phyloP scores from a whole-genome alignment of 257 asterid species.

The Thymus quinquecostatus region DNA sequence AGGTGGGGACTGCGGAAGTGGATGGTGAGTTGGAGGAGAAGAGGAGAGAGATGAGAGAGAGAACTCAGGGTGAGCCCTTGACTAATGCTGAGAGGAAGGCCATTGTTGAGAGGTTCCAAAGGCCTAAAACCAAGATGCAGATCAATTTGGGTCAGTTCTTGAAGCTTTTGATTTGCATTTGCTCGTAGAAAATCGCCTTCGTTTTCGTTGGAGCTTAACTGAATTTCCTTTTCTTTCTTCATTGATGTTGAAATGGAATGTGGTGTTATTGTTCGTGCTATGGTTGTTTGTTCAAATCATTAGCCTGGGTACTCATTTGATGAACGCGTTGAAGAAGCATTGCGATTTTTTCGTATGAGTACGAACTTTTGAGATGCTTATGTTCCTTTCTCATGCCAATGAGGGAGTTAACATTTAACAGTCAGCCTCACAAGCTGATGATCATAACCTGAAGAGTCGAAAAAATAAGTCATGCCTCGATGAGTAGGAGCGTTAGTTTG shows the following conservation, averaged over 20 bases:
- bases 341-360: background rate
- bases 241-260: background rate
- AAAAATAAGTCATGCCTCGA: background rate
- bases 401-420: background rate
- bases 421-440: background rate
- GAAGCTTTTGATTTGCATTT: constrained; percentile 1
- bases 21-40: constrained; percentile 75
- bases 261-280: background rate
- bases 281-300: too few species aligned
- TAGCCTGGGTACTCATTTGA: background rate
- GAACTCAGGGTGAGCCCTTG: constrained; percentile 71
- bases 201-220: background rate
- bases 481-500: background rate
- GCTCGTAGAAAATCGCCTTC: background rate
- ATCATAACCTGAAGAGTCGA: background rate
- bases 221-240: background rate
- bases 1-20: constrained; percentile 50
- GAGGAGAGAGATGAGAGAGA: constrained; percentile 58
- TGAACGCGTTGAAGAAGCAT: constrained; percentile 15
- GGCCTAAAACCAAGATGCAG: constrained; percentile 75
- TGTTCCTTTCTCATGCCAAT: background rate
- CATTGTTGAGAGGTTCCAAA: constrained; percentile 67
- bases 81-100: constrained; percentile 76
- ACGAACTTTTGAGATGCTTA: background rate
- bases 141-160: constrained; percentile 67